Base-by-base conservation (phyloP, 495 filamentous ascomycete genomes). In the Penicillium angulare region DNA sequence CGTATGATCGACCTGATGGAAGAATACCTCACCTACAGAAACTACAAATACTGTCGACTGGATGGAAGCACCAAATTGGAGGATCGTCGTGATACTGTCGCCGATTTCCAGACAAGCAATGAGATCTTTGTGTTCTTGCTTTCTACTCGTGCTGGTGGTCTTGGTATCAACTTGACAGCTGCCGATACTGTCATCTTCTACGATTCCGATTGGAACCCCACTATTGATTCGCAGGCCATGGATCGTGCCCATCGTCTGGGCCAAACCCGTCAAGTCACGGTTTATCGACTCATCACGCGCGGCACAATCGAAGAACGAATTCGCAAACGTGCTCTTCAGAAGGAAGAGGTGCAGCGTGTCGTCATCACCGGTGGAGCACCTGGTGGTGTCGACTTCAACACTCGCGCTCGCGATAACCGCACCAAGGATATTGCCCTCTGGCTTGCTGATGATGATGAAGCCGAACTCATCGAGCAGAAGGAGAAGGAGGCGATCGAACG, bases 1-100 rank as follows among this genome's bases (percentile, higher is more conserved):
- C 86, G 88, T 58, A 99, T 99, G 93, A 97, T 99, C 63, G 93
- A 99, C 63, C 74, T 99, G 29, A 97, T 97, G 87, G 93, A 99
- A 61, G 93, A 99, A 69, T 99, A 97, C 62, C 79, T 99, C 33
- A 97, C 93, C 3, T 97, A 96, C 73, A 86, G 93, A 57, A 96
- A 97, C 71, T 97, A 95, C 83, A 96, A 95, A 66, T 98, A 97
- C 74, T 91, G 92, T 51, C 87, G 93, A 16, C 82, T 98, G 24
- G 93, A 98, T 58, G 93, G 93, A 63, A 96, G 90, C 24, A 97
- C 93, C n/a, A 98, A 97, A 67, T 80, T 98, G 47, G 93, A 97
- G 60, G 95, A 98, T 68, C 86, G 93, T 60, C 86, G 93, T 55
- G 93, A 98, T 68, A 97, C 93, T 17, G 93, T 98, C 27, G 84